Evolutionary conservation across 2,329 filamentous ascomycete species (phyloP).

Genomic region (Piedraia hortae): DNA sequence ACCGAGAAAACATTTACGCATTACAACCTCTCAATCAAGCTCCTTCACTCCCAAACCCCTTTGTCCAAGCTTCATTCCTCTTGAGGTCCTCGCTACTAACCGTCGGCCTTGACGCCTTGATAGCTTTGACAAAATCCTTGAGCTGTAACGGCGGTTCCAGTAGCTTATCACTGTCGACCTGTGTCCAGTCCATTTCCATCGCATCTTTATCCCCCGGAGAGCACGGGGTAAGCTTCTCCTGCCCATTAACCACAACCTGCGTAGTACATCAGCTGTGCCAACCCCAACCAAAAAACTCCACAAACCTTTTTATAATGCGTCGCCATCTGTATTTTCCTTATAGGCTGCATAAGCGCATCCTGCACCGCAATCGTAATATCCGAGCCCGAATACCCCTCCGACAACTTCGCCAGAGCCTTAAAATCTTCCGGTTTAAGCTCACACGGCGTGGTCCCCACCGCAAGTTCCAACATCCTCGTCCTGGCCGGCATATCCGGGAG

Average conservation of each 20-base stretch:
- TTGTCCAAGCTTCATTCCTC: conserved; percentile 74
- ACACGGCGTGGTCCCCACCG: conserved; percentile 79
- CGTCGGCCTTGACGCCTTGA: conserved; percentile 67
- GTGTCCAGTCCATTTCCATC: conserved; percentile 80
- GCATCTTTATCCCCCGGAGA: conserved; percentile 71
- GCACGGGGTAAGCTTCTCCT: conserved; percentile 55
- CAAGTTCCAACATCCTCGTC: conserved; percentile 85
- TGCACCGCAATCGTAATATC: conserved; percentile 93
- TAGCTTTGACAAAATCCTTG: conserved; percentile 81
- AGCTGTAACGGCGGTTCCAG: conserved; percentile 64
- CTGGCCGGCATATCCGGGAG: conserved; percentile 67
- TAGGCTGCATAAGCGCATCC: conserved; percentile 88
- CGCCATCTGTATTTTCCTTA: conserved; percentile 85
- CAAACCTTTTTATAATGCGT: conserved; percentile 87
- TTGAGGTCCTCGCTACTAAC: conserved; percentile 68
- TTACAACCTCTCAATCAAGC: no score
- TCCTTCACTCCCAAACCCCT: conserved; percentile 86
- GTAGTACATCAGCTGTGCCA: conserved; percentile 1
- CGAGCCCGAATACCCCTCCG: conserved; percentile 83
- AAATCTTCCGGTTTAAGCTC: conserved; percentile 54
- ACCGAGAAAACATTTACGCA: no score
- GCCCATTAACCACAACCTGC: conserved; percentile 43
- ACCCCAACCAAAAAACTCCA: neutral
- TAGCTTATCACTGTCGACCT: conserved; percentile 57
- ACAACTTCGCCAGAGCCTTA: conserved; percentile 48